Conservation (phyloP, 345 rosid species). For the Sonneratia caseolaris region DNA sequence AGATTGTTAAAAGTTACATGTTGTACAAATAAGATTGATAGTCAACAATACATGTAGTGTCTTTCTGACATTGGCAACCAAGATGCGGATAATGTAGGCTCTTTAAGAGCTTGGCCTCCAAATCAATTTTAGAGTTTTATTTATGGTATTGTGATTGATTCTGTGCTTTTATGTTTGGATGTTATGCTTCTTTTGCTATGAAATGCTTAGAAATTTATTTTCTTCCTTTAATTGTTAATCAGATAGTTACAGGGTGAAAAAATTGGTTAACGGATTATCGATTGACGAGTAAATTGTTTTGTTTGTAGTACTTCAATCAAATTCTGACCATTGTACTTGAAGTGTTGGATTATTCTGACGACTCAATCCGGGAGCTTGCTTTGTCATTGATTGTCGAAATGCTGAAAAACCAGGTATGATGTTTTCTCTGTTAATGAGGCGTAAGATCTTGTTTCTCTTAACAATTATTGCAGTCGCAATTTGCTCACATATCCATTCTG, state of each 20-base stretch:
- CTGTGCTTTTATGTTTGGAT: neutral
- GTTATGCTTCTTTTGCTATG: neutral
- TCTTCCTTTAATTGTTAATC: neutral
- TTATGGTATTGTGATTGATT: neutral
- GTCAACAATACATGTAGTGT: neutral
- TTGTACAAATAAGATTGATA: neutral
- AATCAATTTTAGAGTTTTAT: neutral
- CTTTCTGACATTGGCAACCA: neutral
- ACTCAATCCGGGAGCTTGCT: constrained; percentile 60
- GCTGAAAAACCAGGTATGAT: constrained; percentile 76
- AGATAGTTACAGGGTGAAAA: neutral
- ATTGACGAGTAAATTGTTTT: constrained; percentile 5
- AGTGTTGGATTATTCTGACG: constrained; percentile 70
- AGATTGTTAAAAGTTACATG: neutral
- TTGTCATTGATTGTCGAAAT: constrained; percentile 70
- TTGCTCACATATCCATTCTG: neutral
- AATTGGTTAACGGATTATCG: neutral
- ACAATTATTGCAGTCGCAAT: neutral
- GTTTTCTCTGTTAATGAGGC: neutral
- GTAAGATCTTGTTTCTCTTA: neutral
- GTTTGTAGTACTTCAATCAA: constrained; percentile 86
- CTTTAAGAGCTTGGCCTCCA: neutral
- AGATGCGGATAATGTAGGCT: neutral
- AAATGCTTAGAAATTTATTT: neutral
- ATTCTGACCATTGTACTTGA: constrained; percentile 93